Conservation (phyloP, 1,139 yeast genomes). For the Magnusiomyces suaveolens region DNA sequence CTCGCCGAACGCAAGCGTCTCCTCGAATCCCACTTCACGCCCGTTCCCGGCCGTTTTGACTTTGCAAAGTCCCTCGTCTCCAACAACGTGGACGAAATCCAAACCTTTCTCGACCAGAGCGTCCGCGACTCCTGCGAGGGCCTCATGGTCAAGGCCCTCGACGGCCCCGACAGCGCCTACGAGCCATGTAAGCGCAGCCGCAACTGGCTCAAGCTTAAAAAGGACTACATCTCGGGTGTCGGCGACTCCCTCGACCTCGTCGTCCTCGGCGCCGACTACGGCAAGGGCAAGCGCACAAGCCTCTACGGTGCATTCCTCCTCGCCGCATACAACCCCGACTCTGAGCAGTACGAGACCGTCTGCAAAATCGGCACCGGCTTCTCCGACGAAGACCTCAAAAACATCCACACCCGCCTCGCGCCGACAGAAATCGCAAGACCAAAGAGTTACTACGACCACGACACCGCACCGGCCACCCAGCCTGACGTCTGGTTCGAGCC, state of each 20-base stretch:
- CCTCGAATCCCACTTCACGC: slow-evolving; percentile 47
- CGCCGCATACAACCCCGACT: slow-evolving; percentile 81
- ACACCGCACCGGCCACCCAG: slow-evolving; percentile 41
- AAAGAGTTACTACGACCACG: slow-evolving; percentile 62
- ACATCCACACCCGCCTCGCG: slow-evolving; percentile 49
- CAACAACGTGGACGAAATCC: slow-evolving; percentile 61
- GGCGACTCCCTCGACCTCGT: slow-evolving; percentile 94
- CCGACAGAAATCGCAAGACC: slow-evolving; percentile 63
- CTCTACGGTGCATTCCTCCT: slow-evolving; percentile 87
- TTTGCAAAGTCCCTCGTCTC: slow-evolving; percentile 73
- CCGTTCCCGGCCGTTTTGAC: slow-evolving; percentile 67
- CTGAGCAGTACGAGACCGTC: slow-evolving; percentile 88
- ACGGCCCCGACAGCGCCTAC: slow-evolving; percentile 71
- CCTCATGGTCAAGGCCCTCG: slow-evolving; percentile 82
- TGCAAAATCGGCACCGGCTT: slow-evolving; percentile 98
- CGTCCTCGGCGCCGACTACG: slow-evolving; percentile 88
- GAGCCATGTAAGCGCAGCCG: slow-evolving; percentile 93
- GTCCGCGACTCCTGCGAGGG: slow-evolving; percentile 93
- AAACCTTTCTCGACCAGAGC: slow-evolving; percentile 77
- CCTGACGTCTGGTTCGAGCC: slow-evolving; percentile 99
- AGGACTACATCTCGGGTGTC: slow-evolving; percentile 74
- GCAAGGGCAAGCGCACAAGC: slow-evolving; percentile 91
- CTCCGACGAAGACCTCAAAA: slow-evolving; percentile 68
- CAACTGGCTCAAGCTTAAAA: slow-evolving; percentile 91
- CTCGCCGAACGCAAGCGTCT: slow-evolving; percentile 59